These are phyloP conservation scores for Alternaria consortialis DNA, from an alignment of 2,329 filamentous ascomycete genomes.

Conservation along the genomic window DNA sequence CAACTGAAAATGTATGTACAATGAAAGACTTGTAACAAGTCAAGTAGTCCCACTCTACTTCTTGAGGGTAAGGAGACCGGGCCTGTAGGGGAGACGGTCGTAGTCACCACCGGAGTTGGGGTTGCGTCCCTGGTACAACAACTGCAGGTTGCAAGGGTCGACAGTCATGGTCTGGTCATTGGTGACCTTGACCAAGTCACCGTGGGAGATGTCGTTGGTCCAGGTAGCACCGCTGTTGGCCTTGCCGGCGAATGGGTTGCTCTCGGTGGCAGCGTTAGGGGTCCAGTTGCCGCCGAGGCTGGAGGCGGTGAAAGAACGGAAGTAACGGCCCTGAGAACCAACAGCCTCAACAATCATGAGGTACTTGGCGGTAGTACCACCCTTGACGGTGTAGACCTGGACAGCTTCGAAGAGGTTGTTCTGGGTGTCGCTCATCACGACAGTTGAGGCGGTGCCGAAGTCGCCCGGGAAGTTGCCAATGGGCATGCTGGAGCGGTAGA, in stretches of 20 bases:
- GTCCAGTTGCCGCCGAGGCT: constrained; percentile 68
- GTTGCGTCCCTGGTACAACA: constrained; percentile 69
- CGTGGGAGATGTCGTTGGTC: constrained; percentile 74
- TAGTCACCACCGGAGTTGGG: constrained; percentile 60
- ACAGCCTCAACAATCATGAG: constrained; percentile 74
- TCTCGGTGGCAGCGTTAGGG: constrained; percentile 64
- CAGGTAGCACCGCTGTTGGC: constrained; percentile 70
- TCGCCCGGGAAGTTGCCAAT: constrained; percentile 68
- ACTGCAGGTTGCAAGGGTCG: constrained; percentile 70
- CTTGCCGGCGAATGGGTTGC: constrained; percentile 71
- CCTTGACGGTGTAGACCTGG: constrained; percentile 69
- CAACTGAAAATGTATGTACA: constrained; percentile 15
- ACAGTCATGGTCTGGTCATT: constrained; percentile 70
- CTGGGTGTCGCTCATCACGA: constrained; percentile 62
- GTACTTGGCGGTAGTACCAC: constrained; percentile 60
- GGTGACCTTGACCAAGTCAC: constrained; percentile 66
- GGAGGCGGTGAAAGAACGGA: constrained; percentile 71
- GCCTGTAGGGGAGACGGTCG: constrained; percentile 62
- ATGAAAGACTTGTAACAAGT: constrained; percentile 2
- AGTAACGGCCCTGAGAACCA: constrained; percentile 67
- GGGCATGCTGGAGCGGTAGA: constrained; percentile 71
- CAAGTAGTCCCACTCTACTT: constrained; percentile 4
- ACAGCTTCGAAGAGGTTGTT: constrained; percentile 72
- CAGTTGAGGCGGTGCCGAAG: constrained; percentile 63
- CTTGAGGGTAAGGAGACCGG: constrained; percentile 48